Base-by-base conservation (phyloP, 495 filamentous ascomycete species). In the Aspergillus diversus region DNA sequence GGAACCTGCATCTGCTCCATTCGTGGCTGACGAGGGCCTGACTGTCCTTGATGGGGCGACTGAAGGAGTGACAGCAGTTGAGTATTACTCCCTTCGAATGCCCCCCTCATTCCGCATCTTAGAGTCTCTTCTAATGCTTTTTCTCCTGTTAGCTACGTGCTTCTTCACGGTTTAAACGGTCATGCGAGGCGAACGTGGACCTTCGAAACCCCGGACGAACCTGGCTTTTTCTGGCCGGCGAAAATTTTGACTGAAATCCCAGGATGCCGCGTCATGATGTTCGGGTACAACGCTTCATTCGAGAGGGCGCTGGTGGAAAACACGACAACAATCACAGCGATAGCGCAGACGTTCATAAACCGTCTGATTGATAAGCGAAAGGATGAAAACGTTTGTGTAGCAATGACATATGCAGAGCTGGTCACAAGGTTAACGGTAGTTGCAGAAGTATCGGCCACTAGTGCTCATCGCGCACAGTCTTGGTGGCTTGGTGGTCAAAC, bases 401-500 rank as follows among this genome's bases (percentile, higher is more conserved):
- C 35, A 39, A 12, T 39, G 35, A 39, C 6, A 39, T n/a, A 39
- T 39, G 12, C 35, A 39, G 35, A 12, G 12, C 12, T 39, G n/a
- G n/a, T n/a, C n/a, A n/a, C n/a, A 39, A 39, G 35, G 35, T 5
- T 39, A 39, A 39, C 35, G 35, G 35, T n/a, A 39, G 35, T 7
- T 2, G 49, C 49, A 51, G 49, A 27, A 21, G 17, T 5, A 21
- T 11, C 49, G 49, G 17, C 49, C 49, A 21, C 16, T 51, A 21
- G 49, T 51, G 49, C 31, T 51, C 31, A 51, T 51, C 49, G 49
- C 49, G 3, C 49, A 51, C 11, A 51, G 49, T 27, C 49, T 51
- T 21, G 49, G 49, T 8, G 49, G 49, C 15, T 11, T 51, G 49
- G 49, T 51, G 7, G 49, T 51, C 16, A 51, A 51, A 27, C 49